phyloP scores from a whole-genome alignment of 139 green algal species.

The Eudorina sp. region DNA sequence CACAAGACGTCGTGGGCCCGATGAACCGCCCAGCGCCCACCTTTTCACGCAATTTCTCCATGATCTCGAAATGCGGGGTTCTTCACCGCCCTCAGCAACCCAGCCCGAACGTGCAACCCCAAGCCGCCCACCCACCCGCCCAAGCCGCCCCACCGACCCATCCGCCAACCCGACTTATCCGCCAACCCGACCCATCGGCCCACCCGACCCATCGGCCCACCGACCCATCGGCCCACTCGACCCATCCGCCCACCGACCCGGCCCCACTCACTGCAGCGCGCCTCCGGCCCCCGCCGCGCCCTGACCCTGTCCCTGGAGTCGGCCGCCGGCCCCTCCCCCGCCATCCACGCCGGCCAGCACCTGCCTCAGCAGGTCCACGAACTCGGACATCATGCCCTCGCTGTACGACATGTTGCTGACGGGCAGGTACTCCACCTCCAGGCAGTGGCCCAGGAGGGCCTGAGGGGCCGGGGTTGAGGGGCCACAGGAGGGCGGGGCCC shows the following conservation, averaged over 20 bases:
- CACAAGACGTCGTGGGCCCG: too few species aligned
- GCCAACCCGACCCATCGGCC: not conserved
- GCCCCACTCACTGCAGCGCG: not conserved
- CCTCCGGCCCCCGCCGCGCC: not conserved
- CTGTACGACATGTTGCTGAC: not conserved
- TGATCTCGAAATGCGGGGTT: too few species aligned
- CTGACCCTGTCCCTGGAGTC: not conserved
- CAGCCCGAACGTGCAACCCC: not conserved
- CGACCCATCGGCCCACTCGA: not conserved
- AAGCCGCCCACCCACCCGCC: not conserved
- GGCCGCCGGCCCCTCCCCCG: not conserved
- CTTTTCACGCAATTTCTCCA: too few species aligned
- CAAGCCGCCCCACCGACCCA: not conserved
- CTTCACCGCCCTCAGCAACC: not conserved
- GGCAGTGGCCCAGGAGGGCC: constrained; percentile 35
- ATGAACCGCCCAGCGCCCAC: too few species aligned
- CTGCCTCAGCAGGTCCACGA: constrained; percentile 41
- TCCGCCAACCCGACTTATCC: not conserved
- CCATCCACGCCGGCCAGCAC: not conserved
- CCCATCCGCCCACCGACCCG: not conserved
- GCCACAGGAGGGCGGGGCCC: too few species aligned
- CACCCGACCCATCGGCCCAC: not conserved
- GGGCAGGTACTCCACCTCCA: constrained; percentile 48
- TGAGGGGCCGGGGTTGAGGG: not conserved
- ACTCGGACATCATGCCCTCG: constrained; percentile 23